Evolutionary conservation across 1,284 basidiomycete species (phyloP).

Genomic region (Mycosarcoma maydis): DNA sequence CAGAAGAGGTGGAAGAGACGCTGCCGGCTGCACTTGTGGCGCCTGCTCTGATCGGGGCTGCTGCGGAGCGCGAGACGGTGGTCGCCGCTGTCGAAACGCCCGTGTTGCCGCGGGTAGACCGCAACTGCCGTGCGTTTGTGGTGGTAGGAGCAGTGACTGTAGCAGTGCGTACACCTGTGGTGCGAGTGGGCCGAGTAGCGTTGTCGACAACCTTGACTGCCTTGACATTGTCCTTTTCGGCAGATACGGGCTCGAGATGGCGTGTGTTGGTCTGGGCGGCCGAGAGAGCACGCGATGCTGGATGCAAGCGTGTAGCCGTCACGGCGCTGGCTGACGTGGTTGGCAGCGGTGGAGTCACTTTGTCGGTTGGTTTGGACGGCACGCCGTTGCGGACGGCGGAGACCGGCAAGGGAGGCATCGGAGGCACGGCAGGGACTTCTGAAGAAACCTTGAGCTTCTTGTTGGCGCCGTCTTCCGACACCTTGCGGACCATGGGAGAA

Average conservation of each 20-base stretch:
- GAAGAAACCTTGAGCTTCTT: slow-evolving; percentile 44
- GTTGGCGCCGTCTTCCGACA: slow-evolving; percentile 41
- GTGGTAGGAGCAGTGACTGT: slow-evolving; percentile 9
- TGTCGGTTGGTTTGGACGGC: slow-evolving; percentile 17
- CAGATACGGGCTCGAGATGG: slow-evolving; percentile 13
- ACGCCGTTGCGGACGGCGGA: slow-evolving; percentile 5
- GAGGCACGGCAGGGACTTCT: slow-evolving; percentile 24
- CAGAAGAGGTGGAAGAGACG: slow-evolving; percentile 38
- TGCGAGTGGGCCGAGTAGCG: slow-evolving; percentile 14
- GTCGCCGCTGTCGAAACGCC: background rate
- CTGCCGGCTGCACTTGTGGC: slow-evolving; percentile 40
- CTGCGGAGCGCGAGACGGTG: slow-evolving; percentile 4
- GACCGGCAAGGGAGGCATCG: slow-evolving; percentile 13
- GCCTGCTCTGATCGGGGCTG: slow-evolving; percentile 22
- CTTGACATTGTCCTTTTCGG: slow-evolving; percentile 33
- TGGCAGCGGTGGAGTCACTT: slow-evolving; percentile 25
- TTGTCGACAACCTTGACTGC: slow-evolving; percentile 10
- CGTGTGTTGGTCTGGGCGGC: slow-evolving; percentile 35
- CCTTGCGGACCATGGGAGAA: slow-evolving; percentile 30
- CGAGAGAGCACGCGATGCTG: slow-evolving; percentile 28
- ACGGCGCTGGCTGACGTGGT: slow-evolving; percentile 36
- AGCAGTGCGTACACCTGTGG: slow-evolving; percentile 23
- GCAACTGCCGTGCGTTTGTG: slow-evolving; percentile 18
- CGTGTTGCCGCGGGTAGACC: slow-evolving; percentile 22
- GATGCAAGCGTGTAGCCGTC: slow-evolving; percentile 33